Conservation (phyloP, 345 rosid species). For the Chamaenerion angustifolium region DNA sequence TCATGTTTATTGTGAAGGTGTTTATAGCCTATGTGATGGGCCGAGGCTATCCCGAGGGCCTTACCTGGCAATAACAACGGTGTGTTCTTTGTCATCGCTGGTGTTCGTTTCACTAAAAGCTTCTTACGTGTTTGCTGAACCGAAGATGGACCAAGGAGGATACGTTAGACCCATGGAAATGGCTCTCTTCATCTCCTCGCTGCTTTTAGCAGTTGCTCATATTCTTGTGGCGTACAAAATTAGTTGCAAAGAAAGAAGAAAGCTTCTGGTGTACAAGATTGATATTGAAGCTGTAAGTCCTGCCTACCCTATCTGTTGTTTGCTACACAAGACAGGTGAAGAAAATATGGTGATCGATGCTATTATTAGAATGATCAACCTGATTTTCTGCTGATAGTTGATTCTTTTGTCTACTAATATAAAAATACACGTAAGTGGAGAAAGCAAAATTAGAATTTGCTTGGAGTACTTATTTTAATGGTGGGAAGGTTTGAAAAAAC, state of each 20-base stretch:
- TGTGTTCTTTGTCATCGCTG: conserved; percentile 58
- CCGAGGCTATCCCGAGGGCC: conserved; percentile 70
- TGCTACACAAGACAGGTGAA: neutral
- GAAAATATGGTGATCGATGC: neutral
- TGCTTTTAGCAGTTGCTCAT: conserved; percentile 57
- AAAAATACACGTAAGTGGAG: neutral
- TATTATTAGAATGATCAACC: no score
- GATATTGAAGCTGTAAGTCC: conserved; percentile 93
- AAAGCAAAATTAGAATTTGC: neutral
- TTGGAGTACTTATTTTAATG: neutral
- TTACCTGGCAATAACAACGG: conserved; percentile 52
- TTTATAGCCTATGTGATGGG: conserved; percentile 74
- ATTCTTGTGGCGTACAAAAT: conserved; percentile 65
- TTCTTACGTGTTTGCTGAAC: conserved; percentile 41
- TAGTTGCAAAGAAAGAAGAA: conserved; percentile 82
- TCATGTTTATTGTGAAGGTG: conserved; percentile 28
- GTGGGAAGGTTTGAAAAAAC: conserved; percentile 2
- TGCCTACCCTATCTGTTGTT: conserved; percentile 1
- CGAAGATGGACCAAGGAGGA: conserved; percentile 26
- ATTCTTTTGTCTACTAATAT: neutral
- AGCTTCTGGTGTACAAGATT: conserved; percentile 83
- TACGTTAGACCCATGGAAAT: conserved; percentile 41
- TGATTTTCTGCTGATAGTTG: neutral
- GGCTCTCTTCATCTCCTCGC: conserved; percentile 56
- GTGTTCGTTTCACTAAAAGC: conserved; percentile 74